Conservation (phyloP, 129 eudicot species). For the Solidago caesia region DNA sequence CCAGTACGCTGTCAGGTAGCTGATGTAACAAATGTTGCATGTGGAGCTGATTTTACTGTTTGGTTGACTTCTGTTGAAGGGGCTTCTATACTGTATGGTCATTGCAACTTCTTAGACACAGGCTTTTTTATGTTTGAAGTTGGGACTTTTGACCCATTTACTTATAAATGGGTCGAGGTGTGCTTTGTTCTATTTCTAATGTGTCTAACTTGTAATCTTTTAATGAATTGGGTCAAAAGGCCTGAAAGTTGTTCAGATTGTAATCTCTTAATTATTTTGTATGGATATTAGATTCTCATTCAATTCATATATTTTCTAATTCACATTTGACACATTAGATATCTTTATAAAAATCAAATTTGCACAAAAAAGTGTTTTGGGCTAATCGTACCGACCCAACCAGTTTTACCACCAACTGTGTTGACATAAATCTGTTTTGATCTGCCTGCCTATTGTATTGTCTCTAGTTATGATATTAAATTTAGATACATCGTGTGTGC, state of each 20-base stretch:
- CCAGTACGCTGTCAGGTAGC: slow-evolving; percentile 79
- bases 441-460: not conserved
- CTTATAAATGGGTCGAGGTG: not conserved
- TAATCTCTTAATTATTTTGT: not conserved
- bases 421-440: not conserved
- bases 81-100: slow-evolving; percentile 85
- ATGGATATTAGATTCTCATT: not conserved
- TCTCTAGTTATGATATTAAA: not conserved
- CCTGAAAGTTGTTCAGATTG: not conserved
- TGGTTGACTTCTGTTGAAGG: slow-evolving; percentile 83
- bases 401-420: not conserved
- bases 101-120: slow-evolving; percentile 20
- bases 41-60: slow-evolving; percentile 94
- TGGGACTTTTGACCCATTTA: not conserved
- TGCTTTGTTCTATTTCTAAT: not conserved
- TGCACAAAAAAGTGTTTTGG: not conserved
- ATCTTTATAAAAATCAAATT: not conserved
- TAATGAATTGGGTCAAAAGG: not conserved
- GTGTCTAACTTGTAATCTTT: not conserved
- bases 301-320: not conserved
- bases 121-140: not conserved
- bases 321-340: not conserved
- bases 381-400: not conserved
- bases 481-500: not conserved
- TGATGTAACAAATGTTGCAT: slow-evolving; percentile 58